phyloP scores from a whole-genome alignment of 352 stramenopile genomes.

The Elongisporangium undulatum region DNA sequence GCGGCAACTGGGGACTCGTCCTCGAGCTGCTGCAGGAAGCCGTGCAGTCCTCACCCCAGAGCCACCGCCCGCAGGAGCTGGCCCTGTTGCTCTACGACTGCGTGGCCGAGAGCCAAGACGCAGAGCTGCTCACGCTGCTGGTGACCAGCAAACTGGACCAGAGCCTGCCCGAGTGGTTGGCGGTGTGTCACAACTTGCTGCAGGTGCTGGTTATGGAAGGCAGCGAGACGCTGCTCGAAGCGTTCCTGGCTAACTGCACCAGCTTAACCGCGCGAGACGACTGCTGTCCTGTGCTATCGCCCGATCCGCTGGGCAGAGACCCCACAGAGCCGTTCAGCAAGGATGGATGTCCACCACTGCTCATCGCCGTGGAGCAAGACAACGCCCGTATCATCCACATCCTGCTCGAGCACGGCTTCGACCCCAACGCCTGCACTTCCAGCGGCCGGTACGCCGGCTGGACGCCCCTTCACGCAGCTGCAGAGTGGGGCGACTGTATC shows the following conservation, averaged over 20 bases:
- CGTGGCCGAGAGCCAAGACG: not conserved
- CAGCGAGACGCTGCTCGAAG: not conserved
- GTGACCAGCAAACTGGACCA: not conserved
- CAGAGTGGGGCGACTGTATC: constrained; percentile 19
- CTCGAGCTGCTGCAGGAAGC: not conserved
- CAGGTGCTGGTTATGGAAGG: not conserved
- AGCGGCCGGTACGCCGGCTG: not conserved
- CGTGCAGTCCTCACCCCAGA: not conserved
- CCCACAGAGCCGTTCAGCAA: not conserved
- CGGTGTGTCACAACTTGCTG: not conserved
- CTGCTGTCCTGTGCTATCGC: not conserved
- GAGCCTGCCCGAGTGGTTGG: not conserved
- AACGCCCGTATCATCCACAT: not conserved
- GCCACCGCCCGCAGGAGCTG: not conserved
- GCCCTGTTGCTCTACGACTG: not conserved
- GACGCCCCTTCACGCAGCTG: constrained; percentile 29
- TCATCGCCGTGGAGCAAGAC: not conserved
- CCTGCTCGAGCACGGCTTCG: not conserved
- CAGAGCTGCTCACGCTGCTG: not conserved
- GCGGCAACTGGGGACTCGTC: not conserved
- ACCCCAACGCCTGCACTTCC: not conserved
- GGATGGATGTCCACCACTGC: not conserved
- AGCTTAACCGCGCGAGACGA: not conserved
- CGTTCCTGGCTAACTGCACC: not conserved
- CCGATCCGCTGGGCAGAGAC: not conserved